Conservation (phyloP, 148 eudicot species). For the Diospyros lotus region DNA sequence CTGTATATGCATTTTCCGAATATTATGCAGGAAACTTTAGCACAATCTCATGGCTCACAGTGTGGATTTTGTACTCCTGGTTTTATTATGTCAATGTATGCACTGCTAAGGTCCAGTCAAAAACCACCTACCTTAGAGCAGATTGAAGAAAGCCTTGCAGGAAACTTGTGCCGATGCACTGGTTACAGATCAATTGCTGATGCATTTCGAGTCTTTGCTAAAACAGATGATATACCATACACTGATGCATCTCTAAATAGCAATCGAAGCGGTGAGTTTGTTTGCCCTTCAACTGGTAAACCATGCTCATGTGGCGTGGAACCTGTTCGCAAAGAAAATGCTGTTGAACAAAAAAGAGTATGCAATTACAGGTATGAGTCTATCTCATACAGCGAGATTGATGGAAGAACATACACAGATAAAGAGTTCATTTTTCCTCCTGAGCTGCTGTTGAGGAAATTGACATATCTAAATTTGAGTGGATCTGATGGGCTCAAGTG, state of each 20-base stretch:
- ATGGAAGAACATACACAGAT: conserved; percentile 67
- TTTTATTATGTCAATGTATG: conserved; percentile 98
- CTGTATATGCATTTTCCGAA: conserved; percentile 10
- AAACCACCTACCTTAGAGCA: conserved; percentile 75
- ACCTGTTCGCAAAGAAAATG: conserved; percentile 24
- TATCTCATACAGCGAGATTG: conserved; percentile 62
- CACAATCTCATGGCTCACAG: conserved; percentile 87
- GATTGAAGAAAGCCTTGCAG: conserved; percentile 95
- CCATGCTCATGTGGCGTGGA: conserved; percentile 83
- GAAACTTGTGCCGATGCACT: conserved; percentile 97
- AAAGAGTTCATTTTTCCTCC: conserved; percentile 97
- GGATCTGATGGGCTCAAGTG: conserved; percentile 83
- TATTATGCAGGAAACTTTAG: conserved; percentile 72
- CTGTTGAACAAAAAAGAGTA: conserved; percentile 15
- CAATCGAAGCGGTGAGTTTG: conserved; percentile 41
- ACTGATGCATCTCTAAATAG: conserved; percentile 33
- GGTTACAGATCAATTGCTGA: conserved; percentile 95
- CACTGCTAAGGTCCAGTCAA: conserved; percentile 73
- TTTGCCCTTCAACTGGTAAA: conserved; percentile 93
- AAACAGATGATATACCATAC: conserved; percentile 69
- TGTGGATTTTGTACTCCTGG: conserved; percentile 99
- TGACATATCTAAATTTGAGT: conserved; percentile 46
- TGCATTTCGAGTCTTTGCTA: conserved; percentile 92
- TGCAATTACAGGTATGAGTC: conserved; percentile 32
- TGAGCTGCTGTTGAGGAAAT: conserved; percentile 61